phyloP scores from a whole-genome alignment of 2,329 filamentous ascomycete genomes.

The Aspergillus pseudoterreus region DNA sequence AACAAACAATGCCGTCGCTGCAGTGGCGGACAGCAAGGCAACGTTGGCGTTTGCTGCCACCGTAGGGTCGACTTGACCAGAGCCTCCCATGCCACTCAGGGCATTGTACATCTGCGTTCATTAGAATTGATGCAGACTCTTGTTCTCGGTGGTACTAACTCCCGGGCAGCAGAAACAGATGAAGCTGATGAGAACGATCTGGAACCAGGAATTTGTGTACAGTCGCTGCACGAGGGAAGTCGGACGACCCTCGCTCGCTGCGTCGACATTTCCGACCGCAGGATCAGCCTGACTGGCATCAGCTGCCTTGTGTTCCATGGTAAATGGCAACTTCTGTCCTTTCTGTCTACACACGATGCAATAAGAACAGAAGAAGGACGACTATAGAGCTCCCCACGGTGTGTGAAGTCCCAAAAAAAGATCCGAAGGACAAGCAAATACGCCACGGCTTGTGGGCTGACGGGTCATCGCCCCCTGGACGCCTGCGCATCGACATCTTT shows the following conservation, averaged over 20 bases:
- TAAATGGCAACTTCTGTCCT: background rate
- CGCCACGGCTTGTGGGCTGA: no score
- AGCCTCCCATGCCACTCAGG: slow-evolving; percentile 44
- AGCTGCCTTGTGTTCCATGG: background rate
- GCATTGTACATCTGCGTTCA: slow-evolving; percentile 48
- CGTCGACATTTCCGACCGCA: background rate
- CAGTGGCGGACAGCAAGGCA: slow-evolving; percentile 42
- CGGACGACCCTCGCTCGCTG: background rate
- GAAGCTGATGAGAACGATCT: slow-evolving; percentile 48
- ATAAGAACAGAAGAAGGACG: no score
- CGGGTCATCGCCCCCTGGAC: no score
- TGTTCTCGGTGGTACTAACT: slow-evolving; percentile 1
- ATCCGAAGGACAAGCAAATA: no score
- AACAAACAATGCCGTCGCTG: slow-evolving; percentile 43
- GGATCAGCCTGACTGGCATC: background rate
- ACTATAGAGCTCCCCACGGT: no score
- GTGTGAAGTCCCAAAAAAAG: no score
- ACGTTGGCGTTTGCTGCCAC: slow-evolving; percentile 48
- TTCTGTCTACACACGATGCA: background rate
- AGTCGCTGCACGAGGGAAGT: background rate
- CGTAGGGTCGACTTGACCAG: slow-evolving; percentile 44
- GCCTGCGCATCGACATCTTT: no score
- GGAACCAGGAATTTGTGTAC: slow-evolving; percentile 42
- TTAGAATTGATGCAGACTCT: background rate
- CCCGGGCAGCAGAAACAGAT: slow-evolving; percentile 50